A percentile compares a stretch with the other conserved stretches of the same genome.
phyloP scores from a whole-genome alignment of 2,329 filamentous ascomycete genomes.

The Trichoderma sp. region DNA sequence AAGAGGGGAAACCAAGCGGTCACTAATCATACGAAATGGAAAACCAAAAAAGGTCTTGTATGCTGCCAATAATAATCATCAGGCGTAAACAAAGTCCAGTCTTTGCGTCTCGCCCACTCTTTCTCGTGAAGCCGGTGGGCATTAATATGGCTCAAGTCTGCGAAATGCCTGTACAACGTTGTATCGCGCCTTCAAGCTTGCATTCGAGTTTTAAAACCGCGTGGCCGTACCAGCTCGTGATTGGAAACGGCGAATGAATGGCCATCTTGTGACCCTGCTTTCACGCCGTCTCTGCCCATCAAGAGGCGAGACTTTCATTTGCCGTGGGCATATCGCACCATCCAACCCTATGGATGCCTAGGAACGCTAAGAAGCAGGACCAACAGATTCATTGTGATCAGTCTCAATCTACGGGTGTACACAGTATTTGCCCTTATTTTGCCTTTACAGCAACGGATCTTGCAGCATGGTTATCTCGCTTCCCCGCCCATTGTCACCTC shows the following conservation, averaged over 20 bases:
- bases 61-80: background rate
- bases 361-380: background rate
- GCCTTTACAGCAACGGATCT: conserved; percentile 9
- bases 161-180: conserved; percentile 18
- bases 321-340: conserved; percentile 7
- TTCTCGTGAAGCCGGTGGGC: background rate
- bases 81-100: background rate
- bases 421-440: conserved; percentile 1
- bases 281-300: conserved; percentile 9
- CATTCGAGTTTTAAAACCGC: conserved; percentile 23
- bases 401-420: background rate
- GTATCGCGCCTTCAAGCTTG: conserved; percentile 27
- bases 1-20: background rate
- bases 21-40: background rate
- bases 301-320: background rate
- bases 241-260: background rate
- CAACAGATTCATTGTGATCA: conserved; percentile 19
- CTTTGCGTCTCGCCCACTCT: background rate
- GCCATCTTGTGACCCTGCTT: conserved; percentile 14
- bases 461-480: conserved; percentile 22
- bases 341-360: conserved; percentile 10
- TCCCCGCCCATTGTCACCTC: conserved; percentile 23
- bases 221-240: conserved; percentile 15
- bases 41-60: background rate
- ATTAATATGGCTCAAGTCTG: background rate